These are phyloP conservation scores for Beauveria sp. DNA, from an alignment of 2,329 filamentous ascomycete species.

Conservation along the genomic window DNA sequence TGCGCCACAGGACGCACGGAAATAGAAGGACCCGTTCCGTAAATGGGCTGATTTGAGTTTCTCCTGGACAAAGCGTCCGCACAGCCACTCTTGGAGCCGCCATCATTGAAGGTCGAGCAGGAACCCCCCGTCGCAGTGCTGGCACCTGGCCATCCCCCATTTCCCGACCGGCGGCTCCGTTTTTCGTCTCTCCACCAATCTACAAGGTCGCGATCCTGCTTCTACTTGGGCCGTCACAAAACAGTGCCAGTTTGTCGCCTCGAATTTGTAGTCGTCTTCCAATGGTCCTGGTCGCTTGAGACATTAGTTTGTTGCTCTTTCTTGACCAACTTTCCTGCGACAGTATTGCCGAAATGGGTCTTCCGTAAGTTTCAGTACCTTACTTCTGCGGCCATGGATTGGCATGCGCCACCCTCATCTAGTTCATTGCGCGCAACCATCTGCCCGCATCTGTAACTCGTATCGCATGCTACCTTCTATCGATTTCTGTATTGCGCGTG, in stretches of 20 bases:
- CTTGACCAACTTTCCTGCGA: neutral
- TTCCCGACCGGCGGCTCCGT: slow-evolving; percentile 8
- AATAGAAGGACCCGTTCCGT: neutral
- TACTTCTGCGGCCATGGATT: neutral
- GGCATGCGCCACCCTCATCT: neutral
- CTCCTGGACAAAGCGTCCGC: neutral
- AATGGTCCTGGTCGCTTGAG: slow-evolving; percentile 3
- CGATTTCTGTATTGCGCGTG: neutral
- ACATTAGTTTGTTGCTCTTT: slow-evolving; percentile 7
- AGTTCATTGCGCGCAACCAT: slow-evolving; percentile 2
- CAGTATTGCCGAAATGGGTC: slow-evolving; percentile 31
- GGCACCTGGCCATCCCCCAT: slow-evolving; percentile 1
- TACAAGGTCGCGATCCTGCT: slow-evolving; percentile 2
- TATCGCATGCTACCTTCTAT: neutral
- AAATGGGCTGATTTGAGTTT: neutral
- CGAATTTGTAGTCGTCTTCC: neutral
- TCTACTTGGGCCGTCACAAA: slow-evolving; percentile 7
- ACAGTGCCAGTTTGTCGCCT: neutral
- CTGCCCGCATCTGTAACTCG: neutral
- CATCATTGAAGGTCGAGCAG: neutral
- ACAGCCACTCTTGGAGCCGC: neutral
- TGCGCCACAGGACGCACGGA: slow-evolving; percentile 1
- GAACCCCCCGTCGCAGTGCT: neutral
- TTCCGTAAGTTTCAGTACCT: slow-evolving; percentile 35
- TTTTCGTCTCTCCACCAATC: slow-evolving; percentile 12